Evolutionary conservation across 345 rosid species (phyloP).

Genomic region (Aegle marmelos): DNA sequence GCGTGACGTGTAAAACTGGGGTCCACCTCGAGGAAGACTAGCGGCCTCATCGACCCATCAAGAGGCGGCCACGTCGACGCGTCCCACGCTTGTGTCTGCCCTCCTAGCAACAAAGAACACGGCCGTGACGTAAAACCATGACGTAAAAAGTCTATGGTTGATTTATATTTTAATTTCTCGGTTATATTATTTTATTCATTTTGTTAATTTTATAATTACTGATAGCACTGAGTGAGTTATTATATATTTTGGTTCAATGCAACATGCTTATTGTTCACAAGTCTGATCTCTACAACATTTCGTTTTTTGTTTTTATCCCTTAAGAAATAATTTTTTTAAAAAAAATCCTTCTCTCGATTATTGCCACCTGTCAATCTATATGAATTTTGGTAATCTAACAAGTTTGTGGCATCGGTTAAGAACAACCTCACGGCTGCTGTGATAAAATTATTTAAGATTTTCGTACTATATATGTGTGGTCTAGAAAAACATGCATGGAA

Average conservation of each 20-base stretch:
- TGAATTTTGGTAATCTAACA: slow-evolving; percentile 10
- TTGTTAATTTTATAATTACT: not conserved
- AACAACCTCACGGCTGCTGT: not conserved
- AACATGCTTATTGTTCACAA: not conserved
- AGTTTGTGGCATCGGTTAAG: not conserved
- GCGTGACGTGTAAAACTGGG: slow-evolving; percentile 6
- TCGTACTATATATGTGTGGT: accelerated
- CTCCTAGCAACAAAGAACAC: not conserved
- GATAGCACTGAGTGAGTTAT: not conserved
- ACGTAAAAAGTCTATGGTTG: not conserved
- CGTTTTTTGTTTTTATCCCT: not conserved
- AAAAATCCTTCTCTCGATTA: not conserved
- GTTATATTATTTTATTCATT: not conserved
- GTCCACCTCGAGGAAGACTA: not conserved
- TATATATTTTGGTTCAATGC: not conserved
- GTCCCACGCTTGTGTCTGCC: slow-evolving; percentile 15
- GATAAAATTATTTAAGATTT: not conserved
- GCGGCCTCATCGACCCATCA: not conserved
- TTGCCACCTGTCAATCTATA: not conserved
- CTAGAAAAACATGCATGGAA: not conserved
- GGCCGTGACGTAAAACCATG: not conserved
- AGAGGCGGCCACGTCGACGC: slow-evolving; percentile 5
- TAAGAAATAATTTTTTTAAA: too few relatives aligned
- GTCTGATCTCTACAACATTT: slow-evolving; percentile 4
- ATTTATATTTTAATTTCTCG: not conserved